phyloP scores from a whole-genome alignment of 805 yeast genomes.

The Scheffersomyces spartinae region DNA sequence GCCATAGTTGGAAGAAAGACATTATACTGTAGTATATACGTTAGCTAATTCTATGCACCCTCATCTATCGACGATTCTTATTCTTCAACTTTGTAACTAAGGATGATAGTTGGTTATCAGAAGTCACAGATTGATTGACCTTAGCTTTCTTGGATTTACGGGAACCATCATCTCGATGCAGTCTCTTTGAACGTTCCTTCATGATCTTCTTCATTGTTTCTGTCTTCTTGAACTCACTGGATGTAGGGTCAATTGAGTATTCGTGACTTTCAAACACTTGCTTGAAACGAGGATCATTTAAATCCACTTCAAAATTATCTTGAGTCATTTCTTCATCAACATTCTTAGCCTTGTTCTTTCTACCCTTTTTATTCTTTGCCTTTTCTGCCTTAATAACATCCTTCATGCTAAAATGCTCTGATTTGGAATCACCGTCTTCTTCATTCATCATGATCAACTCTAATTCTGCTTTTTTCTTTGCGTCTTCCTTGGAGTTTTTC shows the following conservation, averaged over 20 bases:
- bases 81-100: no score
- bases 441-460: conserved; percentile 67
- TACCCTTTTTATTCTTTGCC: conserved; percentile 38
- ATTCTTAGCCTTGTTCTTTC: conserved; percentile 32
- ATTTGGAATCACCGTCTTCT: conserved; percentile 30
- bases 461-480: conserved; percentile 51
- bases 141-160: no score
- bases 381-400: conserved; percentile 69
- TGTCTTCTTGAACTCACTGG: conserved; percentile 83
- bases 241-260: conserved; percentile 89
- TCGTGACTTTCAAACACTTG: conserved; percentile 78
- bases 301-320: conserved; percentile 52
- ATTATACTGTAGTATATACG: no score
- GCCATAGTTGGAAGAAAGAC: no score
- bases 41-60: no score
- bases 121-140: no score
- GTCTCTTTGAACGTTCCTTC: conserved; percentile 58
- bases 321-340: conserved; percentile 39
- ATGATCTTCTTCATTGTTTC: conserved; percentile 75
- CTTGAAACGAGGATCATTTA: conserved; percentile 75
- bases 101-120: no score
- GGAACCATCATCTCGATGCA: conserved; percentile 8
- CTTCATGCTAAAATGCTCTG: conserved; percentile 65
- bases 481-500: conserved; percentile 15
- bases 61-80: no score